Conservation (phyloP, 1,284 basidiomycete genomes). For the Porodaedalea pini region DNA sequence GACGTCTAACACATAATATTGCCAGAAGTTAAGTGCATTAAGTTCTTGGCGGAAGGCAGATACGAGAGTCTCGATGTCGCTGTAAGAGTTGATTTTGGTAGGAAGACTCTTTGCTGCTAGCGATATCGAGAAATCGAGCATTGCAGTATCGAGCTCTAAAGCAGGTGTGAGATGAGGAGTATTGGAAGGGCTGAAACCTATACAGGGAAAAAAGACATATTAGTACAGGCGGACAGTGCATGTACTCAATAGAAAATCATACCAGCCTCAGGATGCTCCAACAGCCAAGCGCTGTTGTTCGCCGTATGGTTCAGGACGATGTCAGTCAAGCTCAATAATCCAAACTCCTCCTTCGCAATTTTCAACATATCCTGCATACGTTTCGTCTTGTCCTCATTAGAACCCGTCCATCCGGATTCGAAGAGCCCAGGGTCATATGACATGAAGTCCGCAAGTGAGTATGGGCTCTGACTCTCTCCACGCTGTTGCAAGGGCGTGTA, state of each 20-base stretch:
- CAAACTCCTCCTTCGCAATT: constrained; percentile 77
- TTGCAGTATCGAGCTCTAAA: constrained; percentile 81
- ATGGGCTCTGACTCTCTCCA: constrained; percentile 85
- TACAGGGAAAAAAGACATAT: constrained; percentile 9
- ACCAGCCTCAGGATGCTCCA: constrained; percentile 93
- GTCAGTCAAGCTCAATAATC: constrained; percentile 85
- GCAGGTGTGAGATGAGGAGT: constrained; percentile 87
- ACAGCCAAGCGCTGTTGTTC: constrained; percentile 88
- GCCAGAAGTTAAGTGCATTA: constrained; percentile 75
- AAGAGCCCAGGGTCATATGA: constrained; percentile 78
- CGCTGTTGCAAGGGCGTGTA: constrained; percentile 91
- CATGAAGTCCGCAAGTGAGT: constrained; percentile 86
- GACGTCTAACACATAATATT: constrained; percentile 87
- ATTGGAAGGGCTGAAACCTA: constrained; percentile 86
- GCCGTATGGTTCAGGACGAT: constrained; percentile 96
- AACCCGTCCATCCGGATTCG: constrained; percentile 37
- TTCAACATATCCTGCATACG: constrained; percentile 57
- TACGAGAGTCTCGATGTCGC: constrained; percentile 69
- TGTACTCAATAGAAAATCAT: constrained; percentile 26
- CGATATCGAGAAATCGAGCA: constrained; percentile 73
- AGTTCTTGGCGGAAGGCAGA: constrained; percentile 60
- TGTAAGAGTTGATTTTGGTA: constrained; percentile 55
- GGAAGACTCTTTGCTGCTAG: constrained; percentile 71
- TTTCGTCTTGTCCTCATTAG: constrained; percentile 49
- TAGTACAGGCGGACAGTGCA: constrained; percentile 17